These are phyloP conservation scores for Fimicolochytrium jonesii DNA, from an alignment of 192 early-diverging fungal species.

Conservation along the genomic window DNA sequence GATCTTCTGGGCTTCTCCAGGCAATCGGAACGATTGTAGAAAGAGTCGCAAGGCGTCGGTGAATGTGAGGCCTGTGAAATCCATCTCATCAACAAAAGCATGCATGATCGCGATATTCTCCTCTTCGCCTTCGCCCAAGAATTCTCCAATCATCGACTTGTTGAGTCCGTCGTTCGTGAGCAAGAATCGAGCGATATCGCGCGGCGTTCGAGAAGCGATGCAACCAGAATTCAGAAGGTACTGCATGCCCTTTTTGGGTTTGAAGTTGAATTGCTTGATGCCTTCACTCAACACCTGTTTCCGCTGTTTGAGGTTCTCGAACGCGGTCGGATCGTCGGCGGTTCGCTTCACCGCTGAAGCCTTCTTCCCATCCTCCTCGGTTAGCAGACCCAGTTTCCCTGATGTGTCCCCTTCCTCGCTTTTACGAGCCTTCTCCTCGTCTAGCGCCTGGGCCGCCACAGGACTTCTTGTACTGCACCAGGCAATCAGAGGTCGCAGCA, in stretches of 20 bases:
- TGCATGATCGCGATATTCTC: conserved; percentile 95
- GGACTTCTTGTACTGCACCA: conserved; percentile 35
- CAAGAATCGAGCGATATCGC: conserved; percentile 73
- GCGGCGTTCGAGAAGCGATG: conserved; percentile 62
- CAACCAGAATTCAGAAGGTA: conserved; percentile 63
- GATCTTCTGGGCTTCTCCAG: conserved; percentile 94
- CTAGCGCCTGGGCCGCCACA: neutral
- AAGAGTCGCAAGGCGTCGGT: conserved; percentile 76
- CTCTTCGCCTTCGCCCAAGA: conserved; percentile 85
- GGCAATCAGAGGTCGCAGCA: conserved; percentile 41
- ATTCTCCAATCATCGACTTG: conserved; percentile 89
- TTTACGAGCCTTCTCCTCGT: conserved; percentile 20
- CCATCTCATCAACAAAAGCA: conserved; percentile 90
- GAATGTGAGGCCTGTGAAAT: conserved; percentile 70
- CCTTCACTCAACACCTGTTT: conserved; percentile 81
- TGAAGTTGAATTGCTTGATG: conserved; percentile 76
- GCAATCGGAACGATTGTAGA: conserved; percentile 84
- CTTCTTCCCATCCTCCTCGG: conserved; percentile 36
- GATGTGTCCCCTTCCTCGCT: conserved; percentile 22
- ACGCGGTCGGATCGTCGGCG: conserved; percentile 80
- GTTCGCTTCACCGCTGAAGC: neutral
- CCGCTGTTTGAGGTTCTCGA: conserved; percentile 76
- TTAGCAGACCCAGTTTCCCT: conserved; percentile 27
- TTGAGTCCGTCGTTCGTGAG: conserved; percentile 73
- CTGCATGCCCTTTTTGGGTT: conserved; percentile 85